Percentiles rank a stretch among this genome's conserved stretches.
Evolutionary conservation across 2,329 filamentous ascomycete species (phyloP).

Genomic region (Xylariaceae sp.): DNA sequence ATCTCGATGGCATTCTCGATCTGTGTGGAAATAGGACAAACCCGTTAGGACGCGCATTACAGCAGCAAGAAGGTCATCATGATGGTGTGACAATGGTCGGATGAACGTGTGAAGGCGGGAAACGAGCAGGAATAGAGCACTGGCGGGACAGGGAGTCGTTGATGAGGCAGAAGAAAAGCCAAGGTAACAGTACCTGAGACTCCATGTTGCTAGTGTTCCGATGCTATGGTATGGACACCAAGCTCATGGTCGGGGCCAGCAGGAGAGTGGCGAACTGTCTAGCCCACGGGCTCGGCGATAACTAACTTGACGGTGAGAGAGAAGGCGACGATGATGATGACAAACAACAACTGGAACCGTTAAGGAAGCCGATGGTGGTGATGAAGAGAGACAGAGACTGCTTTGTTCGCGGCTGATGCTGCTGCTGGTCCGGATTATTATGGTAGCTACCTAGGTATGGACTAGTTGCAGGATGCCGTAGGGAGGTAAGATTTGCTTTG

Average conservation of each 20-base stretch:
- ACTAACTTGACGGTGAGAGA: background rate
- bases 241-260: constrained; percentile 24
- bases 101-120: constrained; percentile 13
- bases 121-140: constrained; percentile 27
- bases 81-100: constrained; percentile 5
- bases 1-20: constrained; percentile 95
- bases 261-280: constrained; percentile 7
- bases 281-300: background rate
- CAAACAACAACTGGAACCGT: too few relatives aligned
- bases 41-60: constrained; percentile 12
- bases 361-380: background rate
- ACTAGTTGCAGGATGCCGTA: too few relatives aligned
- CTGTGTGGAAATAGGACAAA: constrained; percentile 40
- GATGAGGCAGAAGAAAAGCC: constrained; percentile 8
- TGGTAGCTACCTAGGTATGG: background rate
- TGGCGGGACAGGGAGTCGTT: background rate
- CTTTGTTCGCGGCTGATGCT: background rate
- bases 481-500: too few relatives aligned
- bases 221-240: constrained; percentile 25
- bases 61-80: constrained; percentile 9
- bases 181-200: constrained; percentile 39
- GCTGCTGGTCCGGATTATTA: background rate
- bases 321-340: background rate
- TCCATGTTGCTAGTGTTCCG: constrained; percentile 36
- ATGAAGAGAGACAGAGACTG: background rate